Conservation (phyloP, 805 yeast species). For the Ogataea ganodermae region DNA sequence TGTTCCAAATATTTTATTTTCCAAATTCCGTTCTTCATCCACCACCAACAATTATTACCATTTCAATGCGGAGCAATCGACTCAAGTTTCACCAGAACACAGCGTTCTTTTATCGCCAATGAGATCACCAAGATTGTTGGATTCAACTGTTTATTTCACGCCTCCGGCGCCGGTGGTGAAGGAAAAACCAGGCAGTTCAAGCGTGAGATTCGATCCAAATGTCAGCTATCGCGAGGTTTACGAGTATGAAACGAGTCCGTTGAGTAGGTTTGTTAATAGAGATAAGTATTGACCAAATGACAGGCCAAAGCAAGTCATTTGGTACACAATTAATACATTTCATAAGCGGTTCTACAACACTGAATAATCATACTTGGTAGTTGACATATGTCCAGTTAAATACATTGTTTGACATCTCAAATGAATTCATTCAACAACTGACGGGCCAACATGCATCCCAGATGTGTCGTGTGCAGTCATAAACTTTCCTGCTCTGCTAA, state of each 20-base stretch:
- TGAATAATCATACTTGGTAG: too few species aligned
- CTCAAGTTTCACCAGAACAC: background rate
- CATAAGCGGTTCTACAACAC: too few species aligned
- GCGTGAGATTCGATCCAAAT: conserved; percentile 35
- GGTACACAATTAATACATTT: too few species aligned
- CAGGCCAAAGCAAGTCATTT: background rate
- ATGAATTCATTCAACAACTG: too few species aligned
- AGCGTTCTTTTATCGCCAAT: background rate
- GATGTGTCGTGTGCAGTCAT: too few species aligned
- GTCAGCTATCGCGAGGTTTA: conserved; percentile 29
- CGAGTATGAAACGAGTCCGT: conserved; percentile 25
- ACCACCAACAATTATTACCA: conserved; percentile 31
- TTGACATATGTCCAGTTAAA: too few species aligned
- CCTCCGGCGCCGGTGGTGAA: conserved; percentile 20
- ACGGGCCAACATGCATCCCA: too few species aligned
- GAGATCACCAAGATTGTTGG: conserved; percentile 21
- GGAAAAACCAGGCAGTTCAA: conserved; percentile 17
- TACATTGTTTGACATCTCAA: too few species aligned
- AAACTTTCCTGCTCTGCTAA: too few species aligned
- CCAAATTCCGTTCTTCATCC: conserved; percentile 28
- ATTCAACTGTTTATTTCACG: conserved; percentile 26
- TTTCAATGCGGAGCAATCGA: conserved; percentile 23
- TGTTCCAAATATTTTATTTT: conserved; percentile 33
- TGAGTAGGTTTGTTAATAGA: conserved; percentile 21
- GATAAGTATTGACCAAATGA: conserved; percentile 17